Evolutionary conservation across 148 eudicot genomes (phyloP).

Genomic region (Camellia japonica): DNA sequence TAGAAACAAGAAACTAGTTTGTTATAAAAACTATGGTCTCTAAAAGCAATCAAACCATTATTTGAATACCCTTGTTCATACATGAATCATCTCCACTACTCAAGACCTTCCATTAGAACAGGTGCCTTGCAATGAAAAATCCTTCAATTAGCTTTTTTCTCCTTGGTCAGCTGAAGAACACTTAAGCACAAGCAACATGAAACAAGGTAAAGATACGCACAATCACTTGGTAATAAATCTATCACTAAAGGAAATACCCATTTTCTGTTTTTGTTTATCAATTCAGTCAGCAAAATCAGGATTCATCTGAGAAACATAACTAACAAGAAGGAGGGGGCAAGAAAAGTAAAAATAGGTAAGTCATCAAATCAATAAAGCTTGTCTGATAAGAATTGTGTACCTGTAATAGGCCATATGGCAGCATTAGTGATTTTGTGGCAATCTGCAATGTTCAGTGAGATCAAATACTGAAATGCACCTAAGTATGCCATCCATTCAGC

Average conservation of each 20-base stretch:
- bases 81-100: neutral
- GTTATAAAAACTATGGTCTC: no score
- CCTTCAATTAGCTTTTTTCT: no score
- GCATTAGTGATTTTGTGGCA: constrained; percentile 67
- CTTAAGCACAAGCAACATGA: neutral
- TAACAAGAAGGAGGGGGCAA: neutral
- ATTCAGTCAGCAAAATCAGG: neutral
- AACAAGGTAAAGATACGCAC: neutral
- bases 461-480: constrained; percentile 66
- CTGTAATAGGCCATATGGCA: constrained; percentile 78
- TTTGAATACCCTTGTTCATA: neutral
- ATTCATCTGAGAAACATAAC: neutral
- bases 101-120: neutral
- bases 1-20: neutral
- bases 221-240: neutral
- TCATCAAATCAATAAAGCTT: neutral
- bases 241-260: neutral
- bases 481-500: constrained; percentile 93
- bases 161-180: neutral
- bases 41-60: neutral
- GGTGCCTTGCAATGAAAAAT: neutral
- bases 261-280: neutral
- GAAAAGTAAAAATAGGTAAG: neutral
- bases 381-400: constrained; percentile 23
- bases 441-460: constrained; percentile 60